Conservation (phyloP, 352 stramenopile genomes). For the Blastocystis sp. region DNA sequence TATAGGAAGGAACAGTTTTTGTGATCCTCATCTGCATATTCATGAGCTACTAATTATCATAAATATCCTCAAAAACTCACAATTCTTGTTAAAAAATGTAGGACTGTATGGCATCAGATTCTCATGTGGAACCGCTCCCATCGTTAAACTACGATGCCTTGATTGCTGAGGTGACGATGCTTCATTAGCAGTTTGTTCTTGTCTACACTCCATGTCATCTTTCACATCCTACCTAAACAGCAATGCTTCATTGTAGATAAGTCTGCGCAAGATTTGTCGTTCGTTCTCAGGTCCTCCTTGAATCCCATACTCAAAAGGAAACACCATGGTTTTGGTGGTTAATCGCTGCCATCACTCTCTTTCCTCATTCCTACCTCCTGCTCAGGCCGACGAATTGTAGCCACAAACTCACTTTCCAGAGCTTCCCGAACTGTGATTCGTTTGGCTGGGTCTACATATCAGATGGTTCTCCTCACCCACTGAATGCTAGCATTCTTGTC, state of each 20-base stretch:
- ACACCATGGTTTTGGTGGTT: slow-evolving; percentile 1
- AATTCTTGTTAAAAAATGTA: neutral
- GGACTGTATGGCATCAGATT: too few relatives aligned
- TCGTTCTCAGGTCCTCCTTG: slow-evolving; percentile 10
- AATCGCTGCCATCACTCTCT: neutral
- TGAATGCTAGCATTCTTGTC: slow-evolving; percentile 76
- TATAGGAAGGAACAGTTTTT: neutral
- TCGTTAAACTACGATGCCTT: slow-evolving; percentile 52
- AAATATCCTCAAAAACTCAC: neutral
- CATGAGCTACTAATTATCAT: neutral
- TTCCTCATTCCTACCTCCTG: neutral
- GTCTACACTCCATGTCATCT: neutral
- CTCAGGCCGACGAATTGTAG: neutral
- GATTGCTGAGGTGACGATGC: neutral
- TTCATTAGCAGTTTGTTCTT: neutral
- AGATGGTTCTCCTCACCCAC: neutral
- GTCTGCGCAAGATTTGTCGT: slow-evolving; percentile 21
- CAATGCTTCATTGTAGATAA: slow-evolving; percentile 60
- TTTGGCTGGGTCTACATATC: slow-evolving; percentile 78
- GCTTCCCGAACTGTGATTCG: slow-evolving; percentile 91
- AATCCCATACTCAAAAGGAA: slow-evolving; percentile 54
- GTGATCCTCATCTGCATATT: neutral
- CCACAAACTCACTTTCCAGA: slow-evolving; percentile 66
- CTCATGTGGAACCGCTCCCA: slow-evolving; percentile 12
- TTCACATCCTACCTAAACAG: neutral